Evolutionary conservation across 1,284 basidiomycete species (phyloP).

Genomic region (Sanguinoderma infundibulare): DNA sequence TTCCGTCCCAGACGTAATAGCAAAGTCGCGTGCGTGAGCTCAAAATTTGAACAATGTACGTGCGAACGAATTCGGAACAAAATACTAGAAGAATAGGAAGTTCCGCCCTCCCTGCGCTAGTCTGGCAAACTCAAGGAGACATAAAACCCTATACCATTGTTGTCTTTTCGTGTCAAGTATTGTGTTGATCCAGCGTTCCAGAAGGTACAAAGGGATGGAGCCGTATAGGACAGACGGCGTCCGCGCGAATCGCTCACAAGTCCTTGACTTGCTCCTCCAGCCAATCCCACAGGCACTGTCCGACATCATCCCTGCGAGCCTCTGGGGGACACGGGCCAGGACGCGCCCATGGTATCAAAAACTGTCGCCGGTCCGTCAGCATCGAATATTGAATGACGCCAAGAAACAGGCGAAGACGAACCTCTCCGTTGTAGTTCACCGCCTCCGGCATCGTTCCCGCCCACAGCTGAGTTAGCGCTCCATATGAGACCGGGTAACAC

Average conservation of each 20-base stretch:
- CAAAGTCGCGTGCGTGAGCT: no score
- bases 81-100: no score
- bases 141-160: no score
- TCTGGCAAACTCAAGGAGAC: no score
- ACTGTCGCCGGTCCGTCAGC: slow-evolving; percentile 33
- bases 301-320: slow-evolving; percentile 40
- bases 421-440: slow-evolving; percentile 29
- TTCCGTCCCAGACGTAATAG: no score
- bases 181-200: no score
- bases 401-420: slow-evolving; percentile 2
- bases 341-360: slow-evolving; percentile 51
- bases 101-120: no score
- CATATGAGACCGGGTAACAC: slow-evolving; percentile 23
- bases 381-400: neutral
- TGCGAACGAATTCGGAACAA: no score
- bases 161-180: no score
- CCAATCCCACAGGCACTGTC: slow-evolving; percentile 46
- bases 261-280: slow-evolving; percentile 42
- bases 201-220: no score
- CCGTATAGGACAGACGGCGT: neutral
- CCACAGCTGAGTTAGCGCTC: slow-evolving; percentile 32
- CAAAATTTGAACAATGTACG: no score
- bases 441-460: slow-evolving; percentile 30
- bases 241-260: slow-evolving; percentile 1
- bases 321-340: slow-evolving; percentile 35